Base-by-base conservation (phyloP, 1,284 basidiomycete genomes). In the Sparassis latifolia region DNA sequence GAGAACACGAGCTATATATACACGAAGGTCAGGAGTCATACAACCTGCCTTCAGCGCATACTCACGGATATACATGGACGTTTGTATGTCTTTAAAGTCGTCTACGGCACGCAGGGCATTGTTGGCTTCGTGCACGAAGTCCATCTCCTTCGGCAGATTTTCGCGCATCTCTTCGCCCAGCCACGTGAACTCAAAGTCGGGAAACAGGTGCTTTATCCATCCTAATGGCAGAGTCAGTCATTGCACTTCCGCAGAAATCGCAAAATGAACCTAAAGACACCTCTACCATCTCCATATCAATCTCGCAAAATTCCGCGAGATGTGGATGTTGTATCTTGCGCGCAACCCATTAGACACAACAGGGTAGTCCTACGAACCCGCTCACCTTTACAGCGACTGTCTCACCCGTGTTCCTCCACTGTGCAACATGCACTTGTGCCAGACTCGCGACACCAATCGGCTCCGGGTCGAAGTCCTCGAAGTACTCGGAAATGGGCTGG, bases 371-470 rank as follows among this genome's bases (percentile, higher is more conserved):
- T 3, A 29, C 38, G 20, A 3, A 29, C 20, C 31, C 10, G 55
- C 68, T 27, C 49, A 83, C 84, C 71, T 99, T 99, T 52, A 99
- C 86, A 9, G 97, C 97, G n/a, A 96, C 92, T 42, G 74, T 70
- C 60, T 78, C 76, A 1, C 89, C 87, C 2, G 86, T 83, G 43
- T 79, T 73, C 46, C 81, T 79, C 58, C 93, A 84, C 5, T 73
- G 76, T 0, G 88, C 97, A 20, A 87, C 79, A 69, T 99, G 97
- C 4, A 99, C 97, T 68, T 99, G 96, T 5, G 95, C 96, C 33
- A 99, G 72, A 62, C 86, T 94, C 3, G 94, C 95, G 6, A 97
- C 93, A 4, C 97, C 97, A 49, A 99, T 89, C 7, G 97, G 96
- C n/a, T 76, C 75, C 3, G 84, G 82, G 58, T 97, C 84, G 64